phyloP scores from a whole-genome alignment of 192 early-diverging fungal genomes.

The Diversispora eburnea region DNA sequence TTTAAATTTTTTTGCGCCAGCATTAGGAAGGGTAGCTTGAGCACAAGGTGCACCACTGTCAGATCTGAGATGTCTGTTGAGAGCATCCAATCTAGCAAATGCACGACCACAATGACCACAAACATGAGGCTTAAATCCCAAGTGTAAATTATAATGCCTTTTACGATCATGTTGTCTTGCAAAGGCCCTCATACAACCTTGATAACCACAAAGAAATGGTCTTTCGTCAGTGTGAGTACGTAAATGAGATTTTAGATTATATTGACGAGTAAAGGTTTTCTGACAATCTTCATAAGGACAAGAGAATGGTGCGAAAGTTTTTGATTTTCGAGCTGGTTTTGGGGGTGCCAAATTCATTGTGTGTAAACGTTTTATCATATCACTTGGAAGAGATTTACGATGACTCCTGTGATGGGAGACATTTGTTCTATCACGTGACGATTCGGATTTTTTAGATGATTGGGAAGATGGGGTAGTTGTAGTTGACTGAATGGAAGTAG shows the following conservation, averaged over 20 bases:
- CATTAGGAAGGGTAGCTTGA: constrained; percentile 36
- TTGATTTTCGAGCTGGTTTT: constrained; percentile 23
- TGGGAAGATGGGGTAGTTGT: too few species aligned
- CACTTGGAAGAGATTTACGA: constrained; percentile 13
- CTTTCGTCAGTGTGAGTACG: constrained; percentile 71
- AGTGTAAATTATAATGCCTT: constrained; percentile 77
- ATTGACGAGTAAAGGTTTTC: constrained; percentile 69
- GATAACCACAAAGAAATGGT: constrained; percentile 65
- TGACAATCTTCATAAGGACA: constrained; percentile 53
- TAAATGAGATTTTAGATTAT: constrained; percentile 74
- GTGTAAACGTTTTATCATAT: constrained; percentile 20
- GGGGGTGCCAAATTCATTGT: constrained; percentile 28
- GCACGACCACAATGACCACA: constrained; percentile 70
- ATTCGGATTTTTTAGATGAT: constrained; percentile 1
- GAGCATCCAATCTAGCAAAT: constrained; percentile 79
- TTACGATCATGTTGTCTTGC: constrained; percentile 92
- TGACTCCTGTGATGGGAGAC: constrained; percentile 6
- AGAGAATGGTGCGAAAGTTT: constrained; percentile 17
- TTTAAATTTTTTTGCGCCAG: constrained; percentile 23
- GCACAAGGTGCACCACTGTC: constrained; percentile 56
- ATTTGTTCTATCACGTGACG: not conserved
- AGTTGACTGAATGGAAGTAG: not conserved
- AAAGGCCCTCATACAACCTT: constrained; percentile 72
- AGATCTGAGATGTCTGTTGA: constrained; percentile 68
- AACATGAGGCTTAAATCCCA: constrained; percentile 71